Evolutionary conservation across 2,329 filamentous ascomycete genomes (phyloP).

Genomic region (Pseudophaeomoniella oleicola): DNA sequence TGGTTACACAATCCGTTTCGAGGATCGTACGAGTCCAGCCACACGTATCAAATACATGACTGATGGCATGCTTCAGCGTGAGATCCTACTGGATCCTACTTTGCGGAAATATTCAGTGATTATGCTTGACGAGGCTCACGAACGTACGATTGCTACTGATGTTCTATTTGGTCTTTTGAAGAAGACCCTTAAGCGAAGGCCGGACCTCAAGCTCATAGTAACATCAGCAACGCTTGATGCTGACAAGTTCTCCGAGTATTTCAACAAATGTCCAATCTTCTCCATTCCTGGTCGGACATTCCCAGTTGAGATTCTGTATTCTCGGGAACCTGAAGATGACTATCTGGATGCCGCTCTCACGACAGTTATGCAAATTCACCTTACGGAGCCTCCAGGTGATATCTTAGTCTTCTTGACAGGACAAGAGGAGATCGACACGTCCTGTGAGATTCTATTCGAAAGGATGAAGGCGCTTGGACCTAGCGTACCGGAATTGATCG

Average conservation of each 20-base stretch:
- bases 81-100: conserved; percentile 84
- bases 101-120: conserved; percentile 85
- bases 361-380: conserved; percentile 95
- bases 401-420: conserved; percentile 95
- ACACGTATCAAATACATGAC: conserved; percentile 99
- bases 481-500: conserved; percentile 78
- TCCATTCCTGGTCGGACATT: conserved; percentile 90
- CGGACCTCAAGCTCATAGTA: conserved; percentile 87
- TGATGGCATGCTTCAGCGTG: conserved; percentile 92
- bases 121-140: conserved; percentile 97
- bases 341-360: conserved; percentile 89
- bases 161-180: conserved; percentile 89
- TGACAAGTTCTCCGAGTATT: conserved; percentile 94
- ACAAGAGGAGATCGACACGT: conserved; percentile 93
- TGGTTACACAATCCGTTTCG: conserved; percentile 94
- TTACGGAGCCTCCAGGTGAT: conserved; percentile 82
- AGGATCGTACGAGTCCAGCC: conserved; percentile 74
- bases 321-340: conserved; percentile 84
- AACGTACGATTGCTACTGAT: conserved; percentile 90
- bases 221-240: conserved; percentile 94
- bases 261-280: conserved; percentile 91
- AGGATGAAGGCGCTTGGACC: conserved; percentile 92
- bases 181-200: conserved; percentile 72
- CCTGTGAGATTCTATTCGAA: conserved; percentile 82
- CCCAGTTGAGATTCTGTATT: conserved; percentile 93